Base-by-base conservation (phyloP, 257 asterid species). In the Gardenia jasminoides region DNA sequence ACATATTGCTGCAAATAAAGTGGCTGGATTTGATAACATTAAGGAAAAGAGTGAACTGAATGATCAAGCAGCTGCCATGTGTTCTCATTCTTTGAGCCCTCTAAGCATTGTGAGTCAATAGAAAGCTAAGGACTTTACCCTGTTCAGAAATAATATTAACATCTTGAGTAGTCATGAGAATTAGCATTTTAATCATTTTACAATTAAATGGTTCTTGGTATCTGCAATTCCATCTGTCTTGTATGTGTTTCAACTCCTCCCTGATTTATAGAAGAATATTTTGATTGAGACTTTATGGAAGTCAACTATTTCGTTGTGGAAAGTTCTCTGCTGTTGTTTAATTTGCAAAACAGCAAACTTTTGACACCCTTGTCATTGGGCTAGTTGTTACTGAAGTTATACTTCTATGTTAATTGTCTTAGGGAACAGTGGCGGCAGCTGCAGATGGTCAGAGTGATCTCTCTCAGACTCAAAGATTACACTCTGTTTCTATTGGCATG, bases 401-500 rank as follows among this genome's bases (percentile, higher is more conserved):
- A 31, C 9, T 20, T 20, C 36, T 47, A 19, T 16, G 67, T 62
- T 68, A 39, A 75, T 76, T 22, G 22, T 81, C 50, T 69, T 80
- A 90, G 93, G 85, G 78, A 76, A 70, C 81, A 79, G 92, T 81
- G 74, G 76, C 84, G 78, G 78, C 83, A 64, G 52, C 59, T 17
- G 67, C 74, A 58, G 86, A 77, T 50, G 66, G 66, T 1, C 74
- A 31, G 66, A 75, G 33, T 68, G 82, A 66, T 48, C 48, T 33
- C n/a, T 54, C 80, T 30, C 68, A 80, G 70, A 72, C 70, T 47
- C 73, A 30, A 30, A 56, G 62, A 58, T 41, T 52, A 65, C 87
- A 80, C 64, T 78, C 92, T 44, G 61, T 89, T 72, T 93, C 98
- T 6, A 88, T 90, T 61, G 90, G 95, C 82, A 89, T 93, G 91